Base-by-base conservation (phyloP, 148 eudicot species). In the Gaultheria prostrata region DNA sequence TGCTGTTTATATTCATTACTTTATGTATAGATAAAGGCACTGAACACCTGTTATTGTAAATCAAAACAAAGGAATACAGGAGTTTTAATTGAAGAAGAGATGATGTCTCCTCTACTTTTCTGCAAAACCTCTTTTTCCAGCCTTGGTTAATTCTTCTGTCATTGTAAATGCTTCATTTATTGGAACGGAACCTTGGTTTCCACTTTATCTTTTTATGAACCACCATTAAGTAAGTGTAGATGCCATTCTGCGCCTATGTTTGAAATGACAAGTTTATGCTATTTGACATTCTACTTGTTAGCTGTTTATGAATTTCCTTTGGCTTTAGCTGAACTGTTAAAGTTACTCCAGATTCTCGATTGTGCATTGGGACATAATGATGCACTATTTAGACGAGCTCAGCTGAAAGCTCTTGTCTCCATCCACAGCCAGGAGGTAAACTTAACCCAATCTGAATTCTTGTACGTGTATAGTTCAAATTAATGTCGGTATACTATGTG, bases 311-410 rank as follows among this genome's bases (percentile, higher is more conserved):
- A 81, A 26, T 30, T 77, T 35, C 72, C 14, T 83, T 12, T 82
- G 45, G 69, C 32, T 51, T 76, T 53, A 20, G 57, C 48, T 76
- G 33, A 15, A 56, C 63, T 56, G 45, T 69, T 30, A 51, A 32
- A 84, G 74, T 65, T 17, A 54, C 85, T 88, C 70, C 93, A 96
- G 99, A 82, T 96, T 76, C 87, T 96, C 84, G 99, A 96, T 85
- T 93, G 86, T 78, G 90, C 87, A 84, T 83, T 94, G 76, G 98
- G 98, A 85, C 98, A 96, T 73, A 87, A 91, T 86, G 97, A 94
- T 69, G 98, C 93, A 50, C 88, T 96, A 53, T 96, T 96, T 84
- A 91, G 98, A 84, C 90, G 98, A 85, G 95, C 98, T 86, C 98
- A 94, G 85, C 50, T 96, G 82, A 96, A 96, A 88, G 98, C 97